Base-by-base conservation (phyloP, 192 early-diverging fungal species). In the Podila epigama region DNA sequence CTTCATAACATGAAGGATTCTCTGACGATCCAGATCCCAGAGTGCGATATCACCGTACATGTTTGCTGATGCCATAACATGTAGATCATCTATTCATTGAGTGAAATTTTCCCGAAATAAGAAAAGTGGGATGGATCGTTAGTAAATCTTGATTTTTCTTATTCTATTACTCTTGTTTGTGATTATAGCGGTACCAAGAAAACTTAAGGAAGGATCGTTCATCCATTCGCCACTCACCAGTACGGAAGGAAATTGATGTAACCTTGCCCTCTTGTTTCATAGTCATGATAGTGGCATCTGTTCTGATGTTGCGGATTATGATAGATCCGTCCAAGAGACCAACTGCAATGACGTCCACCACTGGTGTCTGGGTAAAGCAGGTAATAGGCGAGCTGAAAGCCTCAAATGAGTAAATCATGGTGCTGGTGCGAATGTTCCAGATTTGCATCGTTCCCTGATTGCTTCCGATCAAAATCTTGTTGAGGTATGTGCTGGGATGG, bases 401-500 rank as follows among this genome's bases (percentile, higher is more conserved):
- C 75, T 87, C 82, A 81, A 95, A 95, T 55, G 94, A 88, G 79
- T 96, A 93, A 31, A 97, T 70, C 69, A 93, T 80, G 32, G 86
- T 87, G 55, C 92, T 93, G 40, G 87, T 91, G 52, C 83, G 82
- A 69, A 98, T 89, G 80, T 99, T 99, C 95, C 95, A 99, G 61
- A 99, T 84, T 82, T 96, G 93, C 89, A 99, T 85, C 1, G 83
- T 77, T 34, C 96, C 97, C 71, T 98, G 88, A 15, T 84, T 86
- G 68, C 92, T 94, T 28, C 87, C 94, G 16, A 98, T 75, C 5
- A 98, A 82, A 9, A 99, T 84, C 80, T 99, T 99, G 87, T 99
- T 98, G 34, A 99, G 78, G 84, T 98, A 99, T 3, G 98, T 98
- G 84, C 89, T 92, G 27, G 98, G 98, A 63, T 99, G 98, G 42